These are phyloP conservation scores for Dillenia turbinata DNA, from an alignment of 164 flowering plant genomes.

Conservation along the genomic window DNA sequence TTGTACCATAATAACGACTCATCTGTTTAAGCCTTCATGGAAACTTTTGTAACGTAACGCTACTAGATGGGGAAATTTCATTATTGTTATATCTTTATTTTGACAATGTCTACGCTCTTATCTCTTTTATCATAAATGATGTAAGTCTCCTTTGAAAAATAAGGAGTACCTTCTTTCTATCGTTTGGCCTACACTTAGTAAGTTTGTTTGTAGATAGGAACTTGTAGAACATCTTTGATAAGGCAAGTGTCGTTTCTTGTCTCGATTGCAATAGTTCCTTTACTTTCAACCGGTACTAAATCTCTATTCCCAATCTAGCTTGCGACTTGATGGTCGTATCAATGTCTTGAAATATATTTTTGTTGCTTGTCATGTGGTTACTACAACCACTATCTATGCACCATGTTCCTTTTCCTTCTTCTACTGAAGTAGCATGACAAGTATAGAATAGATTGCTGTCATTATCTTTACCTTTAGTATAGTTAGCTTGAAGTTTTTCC, in stretches of 20 bases:
- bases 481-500: neutral
- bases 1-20: neutral
- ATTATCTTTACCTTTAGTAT: neutral
- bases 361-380: slow-evolving; percentile 1
- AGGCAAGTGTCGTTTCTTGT: neutral
- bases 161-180: neutral
- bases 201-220: neutral
- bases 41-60: neutral
- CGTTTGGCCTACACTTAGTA: neutral
- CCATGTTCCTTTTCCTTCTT: no score
- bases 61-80: no score
- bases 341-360: neutral
- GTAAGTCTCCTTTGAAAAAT: neutral
- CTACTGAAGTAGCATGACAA: neutral
- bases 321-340: neutral
- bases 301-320: neutral
- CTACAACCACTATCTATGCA: no score
- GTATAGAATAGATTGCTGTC: neutral
- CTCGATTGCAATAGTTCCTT: neutral
- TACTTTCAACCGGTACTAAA: neutral
- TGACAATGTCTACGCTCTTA: no score
- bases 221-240: neutral
- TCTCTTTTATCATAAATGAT: neutral
- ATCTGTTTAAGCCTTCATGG: neutral
- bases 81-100: no score